Evolutionary conservation across 352 stramenopile species (phyloP).

Genomic region (Globisporangium mamillatum): DNA sequence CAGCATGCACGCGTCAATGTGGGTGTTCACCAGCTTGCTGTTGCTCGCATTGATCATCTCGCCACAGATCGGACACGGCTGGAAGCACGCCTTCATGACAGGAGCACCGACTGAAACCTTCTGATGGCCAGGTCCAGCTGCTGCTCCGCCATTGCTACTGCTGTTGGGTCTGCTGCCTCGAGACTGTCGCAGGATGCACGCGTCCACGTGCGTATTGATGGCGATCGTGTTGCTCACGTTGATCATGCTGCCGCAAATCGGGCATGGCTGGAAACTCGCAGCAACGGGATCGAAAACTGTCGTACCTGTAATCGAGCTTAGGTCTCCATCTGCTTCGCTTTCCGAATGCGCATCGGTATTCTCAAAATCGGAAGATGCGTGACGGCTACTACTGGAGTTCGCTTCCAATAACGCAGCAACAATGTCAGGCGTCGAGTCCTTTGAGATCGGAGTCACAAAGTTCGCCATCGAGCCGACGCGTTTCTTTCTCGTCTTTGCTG

Average conservation of each 20-base stretch:
- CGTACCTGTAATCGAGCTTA: not conserved
- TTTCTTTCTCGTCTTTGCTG: not conserved
- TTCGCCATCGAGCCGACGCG: conserved; percentile 12
- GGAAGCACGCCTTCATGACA: conserved; percentile 3
- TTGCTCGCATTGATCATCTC: conserved; percentile 44
- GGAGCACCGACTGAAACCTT: not conserved
- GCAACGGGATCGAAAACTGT: conserved; percentile 1
- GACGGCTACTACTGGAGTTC: conserved; percentile 2
- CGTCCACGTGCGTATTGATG: conserved; percentile 69
- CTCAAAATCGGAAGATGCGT: not conserved
- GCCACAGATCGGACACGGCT: conserved; percentile 58
- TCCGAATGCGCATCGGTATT: not conserved
- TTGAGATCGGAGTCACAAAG: conserved; percentile 13
- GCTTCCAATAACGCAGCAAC: conserved; percentile 23
- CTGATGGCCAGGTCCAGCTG: not conserved
- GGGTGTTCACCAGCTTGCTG: conserved; percentile 50
- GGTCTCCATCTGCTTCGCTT: not conserved
- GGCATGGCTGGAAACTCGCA: conserved; percentile 38
- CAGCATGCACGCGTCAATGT: conserved; percentile 55
- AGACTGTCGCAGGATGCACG: conserved; percentile 27
- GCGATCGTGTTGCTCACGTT: conserved; percentile 45
- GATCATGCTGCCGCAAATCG: conserved; percentile 55
- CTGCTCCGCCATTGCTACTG: not conserved
- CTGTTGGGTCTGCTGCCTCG: not conserved
- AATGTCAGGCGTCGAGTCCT: conserved; percentile 16